A percentile compares a stretch with the other conserved stretches of the same genome.
These are phyloP conservation scores for Novymonas esmeraldas DNA, from an alignment of 208 protist genomes.

Conservation along the genomic window DNA sequence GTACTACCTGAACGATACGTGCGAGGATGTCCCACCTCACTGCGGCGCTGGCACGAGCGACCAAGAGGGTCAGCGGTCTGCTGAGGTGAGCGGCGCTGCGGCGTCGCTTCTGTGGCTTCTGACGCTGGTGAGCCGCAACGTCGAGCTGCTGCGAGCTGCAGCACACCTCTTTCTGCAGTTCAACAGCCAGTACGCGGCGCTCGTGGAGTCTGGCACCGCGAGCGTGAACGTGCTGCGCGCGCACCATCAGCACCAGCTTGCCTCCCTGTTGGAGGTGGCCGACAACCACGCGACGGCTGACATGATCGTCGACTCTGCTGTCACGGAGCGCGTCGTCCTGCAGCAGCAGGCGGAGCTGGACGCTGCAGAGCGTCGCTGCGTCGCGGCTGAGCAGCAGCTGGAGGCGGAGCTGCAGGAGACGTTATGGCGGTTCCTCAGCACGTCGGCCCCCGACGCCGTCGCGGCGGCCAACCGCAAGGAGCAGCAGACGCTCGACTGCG, in stretches of 20 bases:
- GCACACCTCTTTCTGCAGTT: slow-evolving; percentile 67
- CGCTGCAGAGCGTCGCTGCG: slow-evolving; percentile 34
- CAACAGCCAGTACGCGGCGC: slow-evolving; percentile 42
- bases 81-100: neutral
- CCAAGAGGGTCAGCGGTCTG: neutral
- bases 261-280: slow-evolving; percentile 58
- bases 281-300: slow-evolving; percentile 33
- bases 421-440: slow-evolving; percentile 52
- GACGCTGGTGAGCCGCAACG: slow-evolving; percentile 65
- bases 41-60: neutral
- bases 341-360: slow-evolving; percentile 68
- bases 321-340: slow-evolving; percentile 63
- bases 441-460: slow-evolving; percentile 63
- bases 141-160: slow-evolving; percentile 47
- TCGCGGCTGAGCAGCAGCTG: slow-evolving; percentile 25
- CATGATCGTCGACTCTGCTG: slow-evolving; percentile 69
- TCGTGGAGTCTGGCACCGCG: slow-evolving; percentile 20
- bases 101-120: slow-evolving; percentile 62
- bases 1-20: slow-evolving; percentile 22
- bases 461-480: slow-evolving; percentile 28
- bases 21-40: too few species aligned
- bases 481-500: slow-evolving; percentile 12
- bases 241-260: slow-evolving; percentile 60
- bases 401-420: slow-evolving; percentile 44
- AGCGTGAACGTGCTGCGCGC: slow-evolving; percentile 40